A percentile compares a stretch with the other conserved stretches of the same genome.
Evolutionary conservation across 202 grass and related monocot genomes (phyloP).

Genomic region (Musa balbisiana): DNA sequence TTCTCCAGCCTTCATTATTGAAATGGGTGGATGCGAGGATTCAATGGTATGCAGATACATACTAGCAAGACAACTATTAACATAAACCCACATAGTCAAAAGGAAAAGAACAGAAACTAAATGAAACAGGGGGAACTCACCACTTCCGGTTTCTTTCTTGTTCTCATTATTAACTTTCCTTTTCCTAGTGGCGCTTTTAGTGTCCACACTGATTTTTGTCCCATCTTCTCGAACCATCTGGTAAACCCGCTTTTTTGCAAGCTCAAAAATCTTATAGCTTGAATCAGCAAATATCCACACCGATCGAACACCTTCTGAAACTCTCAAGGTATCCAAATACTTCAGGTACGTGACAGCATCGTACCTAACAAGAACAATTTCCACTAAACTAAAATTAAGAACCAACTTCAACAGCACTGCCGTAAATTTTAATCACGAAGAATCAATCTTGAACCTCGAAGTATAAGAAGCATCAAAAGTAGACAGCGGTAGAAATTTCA

Average conservation of each 20-base stretch:
- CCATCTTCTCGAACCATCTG: conserved; percentile 68
- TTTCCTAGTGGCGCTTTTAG: conserved; percentile 49
- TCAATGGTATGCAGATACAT: not conserved
- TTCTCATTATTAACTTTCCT: conserved; percentile 37
- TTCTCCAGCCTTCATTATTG: not conserved
- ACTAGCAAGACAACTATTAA: not conserved
- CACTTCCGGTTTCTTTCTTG: conserved; percentile 54
- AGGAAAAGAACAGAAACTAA: not conserved
- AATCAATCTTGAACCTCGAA: not conserved
- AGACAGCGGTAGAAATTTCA: not conserved
- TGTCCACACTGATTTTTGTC: conserved; percentile 37
- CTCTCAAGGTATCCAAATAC: conserved; percentile 86
- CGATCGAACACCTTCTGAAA: conserved; percentile 82
- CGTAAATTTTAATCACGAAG: not conserved
- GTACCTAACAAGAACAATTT: conserved; percentile 43
- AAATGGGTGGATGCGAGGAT: no score
- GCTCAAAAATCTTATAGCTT: conserved; percentile 91
- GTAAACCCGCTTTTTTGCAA: conserved; percentile 82
- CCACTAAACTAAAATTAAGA: not conserved
- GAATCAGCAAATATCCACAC: conserved; percentile 97
- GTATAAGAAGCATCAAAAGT: not conserved
- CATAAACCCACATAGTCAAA: not conserved
- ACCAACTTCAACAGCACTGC: not conserved
- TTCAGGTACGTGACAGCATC: conserved; percentile 90
- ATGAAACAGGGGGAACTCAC: conserved; percentile 29